phyloP scores from a whole-genome alignment of 2,329 filamentous ascomycete species.

The Neopestalotiopsis sp. region DNA sequence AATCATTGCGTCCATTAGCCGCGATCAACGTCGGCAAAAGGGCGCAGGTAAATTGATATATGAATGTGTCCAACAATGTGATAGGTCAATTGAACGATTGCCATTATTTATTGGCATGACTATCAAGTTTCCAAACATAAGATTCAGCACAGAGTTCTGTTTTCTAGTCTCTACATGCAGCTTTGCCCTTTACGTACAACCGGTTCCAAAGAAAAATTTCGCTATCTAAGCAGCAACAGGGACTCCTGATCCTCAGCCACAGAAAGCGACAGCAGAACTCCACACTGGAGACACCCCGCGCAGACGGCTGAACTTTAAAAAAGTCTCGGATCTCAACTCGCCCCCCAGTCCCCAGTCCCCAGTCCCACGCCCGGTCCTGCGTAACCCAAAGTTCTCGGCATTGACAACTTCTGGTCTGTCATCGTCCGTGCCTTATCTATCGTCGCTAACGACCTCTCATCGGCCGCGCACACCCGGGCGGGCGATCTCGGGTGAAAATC shows the following conservation, averaged over 20 bases:
- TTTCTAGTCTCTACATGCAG: not conserved
- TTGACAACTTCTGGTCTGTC: conserved; percentile 3
- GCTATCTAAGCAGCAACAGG: not conserved
- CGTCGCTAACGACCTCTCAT: not conserved
- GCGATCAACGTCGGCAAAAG: conserved; percentile 3
- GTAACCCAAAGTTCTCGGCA: not conserved
- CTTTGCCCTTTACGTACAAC: not conserved
- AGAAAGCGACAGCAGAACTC: not conserved
- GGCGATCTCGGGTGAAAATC: conserved; percentile 1
- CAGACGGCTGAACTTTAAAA: conserved; percentile 3
- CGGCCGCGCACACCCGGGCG: not conserved
- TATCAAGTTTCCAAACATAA: not conserved
- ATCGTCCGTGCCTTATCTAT: conserved; percentile 11
- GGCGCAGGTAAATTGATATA: not conserved
- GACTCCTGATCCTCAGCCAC: not conserved
- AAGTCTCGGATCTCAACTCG: no score
- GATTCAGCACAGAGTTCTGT: not conserved
- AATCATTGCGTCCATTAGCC: not conserved
- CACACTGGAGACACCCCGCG: not conserved
- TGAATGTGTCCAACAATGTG: not conserved
- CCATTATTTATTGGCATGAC: not conserved
- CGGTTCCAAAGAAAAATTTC: not conserved
- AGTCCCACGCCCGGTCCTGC: no score
- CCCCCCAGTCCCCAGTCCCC: no score
- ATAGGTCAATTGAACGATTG: no score